Conservation (phyloP, 176 grass and related monocot species). For the Musa itinerans region DNA sequence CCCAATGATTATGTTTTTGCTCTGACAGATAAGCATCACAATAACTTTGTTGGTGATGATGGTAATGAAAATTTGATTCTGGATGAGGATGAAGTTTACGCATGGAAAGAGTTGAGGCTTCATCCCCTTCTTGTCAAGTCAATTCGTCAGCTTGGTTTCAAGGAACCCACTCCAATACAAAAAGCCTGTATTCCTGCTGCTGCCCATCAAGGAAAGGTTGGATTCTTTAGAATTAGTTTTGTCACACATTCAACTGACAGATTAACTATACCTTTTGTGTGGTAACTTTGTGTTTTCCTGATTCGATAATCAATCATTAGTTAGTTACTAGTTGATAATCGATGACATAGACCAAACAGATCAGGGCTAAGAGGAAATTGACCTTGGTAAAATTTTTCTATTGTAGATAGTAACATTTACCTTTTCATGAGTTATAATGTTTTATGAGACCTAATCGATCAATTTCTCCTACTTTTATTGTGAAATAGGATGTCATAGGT, state of each 20-base stretch:
- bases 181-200: conserved; percentile 76
- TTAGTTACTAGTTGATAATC: neutral
- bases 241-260: neutral
- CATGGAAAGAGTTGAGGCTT: conserved; percentile 65
- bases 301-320: neutral
- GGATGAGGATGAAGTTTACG: conserved; percentile 65
- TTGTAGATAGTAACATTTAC: neutral
- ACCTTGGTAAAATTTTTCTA: neutral
- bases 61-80: conserved; percentile 30
- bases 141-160: conserved; percentile 67
- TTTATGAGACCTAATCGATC: neutral
- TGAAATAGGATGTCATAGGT: conserved; percentile 83
- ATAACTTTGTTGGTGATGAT: conserved; percentile 8
- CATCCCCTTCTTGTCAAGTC: conserved; percentile 68
- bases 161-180: conserved; percentile 79
- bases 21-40: conserved; percentile 22
- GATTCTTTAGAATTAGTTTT: conserved; percentile 3
- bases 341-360: neutral
- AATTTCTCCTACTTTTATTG: conserved; percentile 6
- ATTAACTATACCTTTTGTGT: neutral
- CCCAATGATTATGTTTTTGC: neutral
- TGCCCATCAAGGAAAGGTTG: conserved; percentile 94
- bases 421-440: neutral
- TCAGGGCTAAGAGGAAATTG: neutral
- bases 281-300: neutral